These are phyloP conservation scores for Stephania yunnanensis DNA, from an alignment of 164 flowering plant species.

Conservation along the genomic window DNA sequence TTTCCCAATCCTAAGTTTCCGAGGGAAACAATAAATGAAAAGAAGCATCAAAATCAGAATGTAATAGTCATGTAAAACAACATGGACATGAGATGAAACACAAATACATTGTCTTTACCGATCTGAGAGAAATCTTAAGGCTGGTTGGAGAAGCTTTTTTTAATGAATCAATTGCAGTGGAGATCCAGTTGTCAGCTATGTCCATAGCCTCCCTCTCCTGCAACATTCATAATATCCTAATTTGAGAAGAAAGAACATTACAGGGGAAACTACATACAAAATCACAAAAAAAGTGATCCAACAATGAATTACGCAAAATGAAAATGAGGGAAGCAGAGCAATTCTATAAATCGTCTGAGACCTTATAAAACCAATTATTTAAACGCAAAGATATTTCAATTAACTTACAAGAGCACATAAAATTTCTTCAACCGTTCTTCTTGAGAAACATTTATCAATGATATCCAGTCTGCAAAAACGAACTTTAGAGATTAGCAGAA, in stretches of 20 bases:
- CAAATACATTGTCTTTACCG: conserved; percentile 30
- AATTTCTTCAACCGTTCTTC: conserved; percentile 35
- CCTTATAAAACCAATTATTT: neutral
- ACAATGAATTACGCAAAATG: neutral
- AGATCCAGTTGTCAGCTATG: conserved; percentile 46
- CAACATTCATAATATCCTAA: neutral
- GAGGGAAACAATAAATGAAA: too few relatives aligned
- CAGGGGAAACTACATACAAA: neutral
- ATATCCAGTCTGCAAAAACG: conserved; percentile 46
- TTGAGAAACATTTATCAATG: conserved; percentile 42
- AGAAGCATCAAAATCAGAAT: neutral
- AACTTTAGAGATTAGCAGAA: conserved; percentile 12
- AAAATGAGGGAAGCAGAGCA: too few relatives aligned
- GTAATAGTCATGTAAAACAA: neutral
- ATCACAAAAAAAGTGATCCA: neutral
- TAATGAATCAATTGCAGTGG: conserved; percentile 39
- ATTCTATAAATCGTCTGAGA: neutral
- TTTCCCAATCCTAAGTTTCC: too few relatives aligned
- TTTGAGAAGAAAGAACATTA: neutral
- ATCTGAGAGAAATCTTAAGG: conserved; percentile 70
- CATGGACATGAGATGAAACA: neutral
- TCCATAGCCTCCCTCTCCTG: conserved; percentile 49
- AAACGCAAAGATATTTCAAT: neutral
- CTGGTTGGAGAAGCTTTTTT: conserved; percentile 80
- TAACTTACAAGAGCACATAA: conserved; percentile 48